phyloP scores from a whole-genome alignment of 1,284 basidiomycete species.

The Sporisorium exsertum region DNA sequence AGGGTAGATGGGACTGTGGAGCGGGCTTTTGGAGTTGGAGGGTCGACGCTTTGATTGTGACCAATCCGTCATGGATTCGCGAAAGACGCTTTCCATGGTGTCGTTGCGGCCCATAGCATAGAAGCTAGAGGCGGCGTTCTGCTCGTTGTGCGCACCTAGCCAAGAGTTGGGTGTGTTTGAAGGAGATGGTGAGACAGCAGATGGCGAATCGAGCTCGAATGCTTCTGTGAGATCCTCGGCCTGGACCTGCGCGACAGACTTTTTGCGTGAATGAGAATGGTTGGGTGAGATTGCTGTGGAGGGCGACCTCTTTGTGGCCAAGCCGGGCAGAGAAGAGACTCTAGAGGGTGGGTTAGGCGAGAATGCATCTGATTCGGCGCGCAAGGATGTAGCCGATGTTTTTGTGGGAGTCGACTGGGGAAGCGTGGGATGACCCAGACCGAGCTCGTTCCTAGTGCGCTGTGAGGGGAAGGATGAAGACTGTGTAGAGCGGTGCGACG shows the following conservation, averaged over 20 bases:
- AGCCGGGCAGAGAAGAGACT: conserved; percentile 22
- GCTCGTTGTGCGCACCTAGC: conserved; percentile 4
- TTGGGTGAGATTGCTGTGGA: conserved; percentile 37
- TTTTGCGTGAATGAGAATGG: conserved; percentile 66
- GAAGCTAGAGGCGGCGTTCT: conserved; percentile 39
- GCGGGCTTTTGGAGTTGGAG: conserved; percentile 11
- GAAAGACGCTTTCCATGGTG: conserved; percentile 69
- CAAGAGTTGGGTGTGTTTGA: conserved; percentile 15
- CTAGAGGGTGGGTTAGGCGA: conserved; percentile 33
- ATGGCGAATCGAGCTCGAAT: conserved; percentile 54
- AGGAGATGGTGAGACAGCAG: conserved; percentile 9
- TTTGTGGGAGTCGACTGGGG: conserved; percentile 6
- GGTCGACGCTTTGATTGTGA: conserved; percentile 34
- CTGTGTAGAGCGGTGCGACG: conserved; percentile 28
- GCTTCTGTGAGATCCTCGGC: conserved; percentile 63
- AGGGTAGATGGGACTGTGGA: conserved; percentile 53
- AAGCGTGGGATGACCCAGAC: conserved; percentile 18
- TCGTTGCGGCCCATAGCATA: conserved; percentile 66
- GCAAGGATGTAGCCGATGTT: background rate
- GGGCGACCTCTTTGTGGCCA: conserved; percentile 19
- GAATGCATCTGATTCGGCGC: conserved; percentile 9
- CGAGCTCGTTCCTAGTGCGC: conserved; percentile 13
- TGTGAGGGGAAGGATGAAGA: conserved; percentile 15
- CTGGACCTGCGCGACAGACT: conserved; percentile 61
- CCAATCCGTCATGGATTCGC: conserved; percentile 66